A percentile compares a stretch with the other conserved stretches of the same genome.
These are phyloP conservation scores for Corynespora cassiicola DNA, from an alignment of 2,329 filamentous ascomycete species.

Conservation along the genomic window DNA sequence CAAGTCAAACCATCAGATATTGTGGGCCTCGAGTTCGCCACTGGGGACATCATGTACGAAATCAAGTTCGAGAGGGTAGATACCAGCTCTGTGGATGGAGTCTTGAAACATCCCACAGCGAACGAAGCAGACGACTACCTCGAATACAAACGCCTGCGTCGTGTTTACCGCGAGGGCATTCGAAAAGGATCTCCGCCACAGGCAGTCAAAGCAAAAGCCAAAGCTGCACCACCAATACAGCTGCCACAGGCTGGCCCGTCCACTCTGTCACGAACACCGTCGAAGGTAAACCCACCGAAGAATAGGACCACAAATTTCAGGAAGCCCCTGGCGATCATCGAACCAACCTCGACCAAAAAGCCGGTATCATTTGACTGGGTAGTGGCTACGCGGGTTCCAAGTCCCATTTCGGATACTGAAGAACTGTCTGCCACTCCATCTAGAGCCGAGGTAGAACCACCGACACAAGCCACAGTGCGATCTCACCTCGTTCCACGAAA, in stretches of 20 bases:
- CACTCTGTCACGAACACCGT: too few relatives aligned
- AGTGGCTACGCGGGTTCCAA: too few relatives aligned
- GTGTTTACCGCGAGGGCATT: slow-evolving; percentile 21
- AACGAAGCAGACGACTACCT: slow-evolving; percentile 56
- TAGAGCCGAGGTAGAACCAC: too few relatives aligned
- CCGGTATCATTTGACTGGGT: too few relatives aligned
- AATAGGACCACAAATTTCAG: neutral
- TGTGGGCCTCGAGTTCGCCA: slow-evolving; percentile 18
- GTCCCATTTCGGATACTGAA: too few relatives aligned
- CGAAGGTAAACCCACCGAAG: too few relatives aligned
- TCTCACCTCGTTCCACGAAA: too few relatives aligned
- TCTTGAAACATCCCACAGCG: slow-evolving; percentile 47
- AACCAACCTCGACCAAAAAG: too few relatives aligned
- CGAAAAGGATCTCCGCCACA: slow-evolving; percentile 6
- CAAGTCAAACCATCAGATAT: slow-evolving; percentile 23
- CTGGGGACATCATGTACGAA: slow-evolving; percentile 44
- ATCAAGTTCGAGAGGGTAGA: slow-evolving; percentile 48
- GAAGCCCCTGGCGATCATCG: too few relatives aligned
- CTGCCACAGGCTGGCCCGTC: neutral
- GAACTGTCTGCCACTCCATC: too few relatives aligned
- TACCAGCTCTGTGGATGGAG: slow-evolving; percentile 41
- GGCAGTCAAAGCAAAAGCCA: slow-evolving; percentile 3
- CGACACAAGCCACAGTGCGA: too few relatives aligned
- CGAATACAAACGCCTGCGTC: slow-evolving; percentile 54
- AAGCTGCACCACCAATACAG: slow-evolving; percentile 19